Conservation (phyloP, 192 early-diverging fungal species). For the Coemansia sp. region DNA sequence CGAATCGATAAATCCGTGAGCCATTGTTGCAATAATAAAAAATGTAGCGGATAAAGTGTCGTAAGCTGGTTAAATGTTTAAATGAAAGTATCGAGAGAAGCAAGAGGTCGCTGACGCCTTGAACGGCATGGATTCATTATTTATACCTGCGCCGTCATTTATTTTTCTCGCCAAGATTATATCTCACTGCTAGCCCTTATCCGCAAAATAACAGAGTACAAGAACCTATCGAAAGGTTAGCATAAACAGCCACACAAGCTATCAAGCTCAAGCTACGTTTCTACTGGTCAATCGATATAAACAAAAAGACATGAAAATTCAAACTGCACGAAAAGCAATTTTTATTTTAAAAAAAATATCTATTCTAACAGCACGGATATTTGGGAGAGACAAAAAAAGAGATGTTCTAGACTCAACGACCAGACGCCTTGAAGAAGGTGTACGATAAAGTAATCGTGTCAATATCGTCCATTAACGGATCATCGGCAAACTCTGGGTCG, state of each 20-base stretch:
- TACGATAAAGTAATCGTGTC: constrained; percentile 90
- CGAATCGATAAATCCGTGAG: constrained; percentile 30
- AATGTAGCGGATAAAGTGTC: background rate
- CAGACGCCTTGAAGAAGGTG: constrained; percentile 83
- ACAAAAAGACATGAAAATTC: background rate
- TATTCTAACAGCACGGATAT: background rate
- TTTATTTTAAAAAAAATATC: constrained; percentile 1
- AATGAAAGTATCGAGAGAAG: background rate
- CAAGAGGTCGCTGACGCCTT: background rate
- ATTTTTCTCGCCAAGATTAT: background rate
- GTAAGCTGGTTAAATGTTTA: background rate
- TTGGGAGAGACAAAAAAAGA: background rate
- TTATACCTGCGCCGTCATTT: background rate
- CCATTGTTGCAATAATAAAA: background rate
- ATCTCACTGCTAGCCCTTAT: background rate
- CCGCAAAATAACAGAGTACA: background rate
- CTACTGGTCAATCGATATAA: background rate
- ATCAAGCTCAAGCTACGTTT: background rate
- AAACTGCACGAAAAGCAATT: background rate
- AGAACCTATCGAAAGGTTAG: background rate
- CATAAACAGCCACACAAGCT: constrained; percentile 6
- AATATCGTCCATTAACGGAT: constrained; percentile 95
- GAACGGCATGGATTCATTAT: background rate
- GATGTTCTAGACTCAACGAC: constrained; percentile 11
- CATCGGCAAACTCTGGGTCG: constrained; percentile 92